These are phyloP conservation scores for Massariosphaeria phaeospora DNA, from an alignment of 495 filamentous ascomycete genomes.

Conservation along the genomic window DNA sequence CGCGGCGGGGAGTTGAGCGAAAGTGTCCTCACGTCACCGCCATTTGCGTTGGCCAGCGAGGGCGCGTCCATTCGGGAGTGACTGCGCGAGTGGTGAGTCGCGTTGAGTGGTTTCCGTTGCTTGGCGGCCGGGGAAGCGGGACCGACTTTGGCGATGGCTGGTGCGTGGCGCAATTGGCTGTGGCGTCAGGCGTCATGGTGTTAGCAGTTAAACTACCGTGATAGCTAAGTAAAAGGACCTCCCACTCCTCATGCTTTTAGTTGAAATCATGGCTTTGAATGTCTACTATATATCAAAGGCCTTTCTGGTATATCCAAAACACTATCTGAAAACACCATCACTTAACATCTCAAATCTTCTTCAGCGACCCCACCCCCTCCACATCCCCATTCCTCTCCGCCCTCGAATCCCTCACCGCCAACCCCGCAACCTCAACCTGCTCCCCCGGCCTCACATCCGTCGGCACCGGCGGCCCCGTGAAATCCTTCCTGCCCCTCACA, in stretches of 20 bases:
- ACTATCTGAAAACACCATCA: not conserved
- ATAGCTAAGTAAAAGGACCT: no score
- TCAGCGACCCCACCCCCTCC: constrained; percentile 6
- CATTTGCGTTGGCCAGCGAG: not conserved
- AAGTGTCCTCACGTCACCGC: not conserved
- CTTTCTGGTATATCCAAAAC: no score
- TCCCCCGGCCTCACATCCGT: constrained; percentile 32
- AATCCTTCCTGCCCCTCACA: constrained; percentile 36
- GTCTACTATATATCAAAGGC: no score
- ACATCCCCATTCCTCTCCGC: constrained; percentile 18
- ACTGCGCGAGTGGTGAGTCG: not conserved
- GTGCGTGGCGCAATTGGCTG: no score
- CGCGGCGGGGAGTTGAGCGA: not conserved
- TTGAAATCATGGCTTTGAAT: no score
- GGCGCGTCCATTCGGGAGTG: constrained; percentile 6
- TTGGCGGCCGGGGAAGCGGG: not conserved
- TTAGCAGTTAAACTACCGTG: no score
- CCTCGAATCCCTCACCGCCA: constrained; percentile 12
- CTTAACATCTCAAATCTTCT: not conserved
- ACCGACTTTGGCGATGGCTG: no score
- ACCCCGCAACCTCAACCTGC: constrained; percentile 9
- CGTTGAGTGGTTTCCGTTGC: not conserved
- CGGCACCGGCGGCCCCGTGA: constrained; percentile 37
- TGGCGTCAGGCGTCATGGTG: no score
- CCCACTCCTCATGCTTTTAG: no score